Percentiles rank a stretch among this genome's conserved stretches.
phyloP scores from a whole-genome alignment of 164 flowering plant genomes.

The Santalum album region DNA sequence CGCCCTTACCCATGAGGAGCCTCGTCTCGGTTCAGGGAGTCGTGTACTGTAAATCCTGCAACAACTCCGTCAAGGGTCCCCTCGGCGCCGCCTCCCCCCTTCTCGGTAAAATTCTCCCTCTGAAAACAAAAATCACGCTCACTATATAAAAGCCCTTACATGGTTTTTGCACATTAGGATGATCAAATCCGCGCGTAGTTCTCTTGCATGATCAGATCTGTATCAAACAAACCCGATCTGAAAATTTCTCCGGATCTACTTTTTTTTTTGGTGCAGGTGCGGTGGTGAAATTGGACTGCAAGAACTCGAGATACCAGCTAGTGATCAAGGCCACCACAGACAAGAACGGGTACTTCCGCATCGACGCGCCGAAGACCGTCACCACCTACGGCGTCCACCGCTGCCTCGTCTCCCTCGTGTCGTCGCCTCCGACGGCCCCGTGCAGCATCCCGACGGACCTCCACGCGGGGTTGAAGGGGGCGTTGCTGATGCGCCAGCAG shows the following conservation, averaged over 20 bases:
- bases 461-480: slow-evolving; percentile 37
- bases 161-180: too few relatives aligned
- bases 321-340: slow-evolving; percentile 31
- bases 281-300: slow-evolving; percentile 45
- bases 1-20: slow-evolving; percentile 18
- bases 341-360: slow-evolving; percentile 66
- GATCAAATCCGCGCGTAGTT: too few relatives aligned
- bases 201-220: too few relatives aligned
- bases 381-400: slow-evolving; percentile 35
- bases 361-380: slow-evolving; percentile 34
- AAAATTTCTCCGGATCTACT: background rate
- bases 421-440: slow-evolving; percentile 16
- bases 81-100: slow-evolving; percentile 40
- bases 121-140: too few relatives aligned
- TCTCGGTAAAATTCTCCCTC: slow-evolving; percentile 35
- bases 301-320: slow-evolving; percentile 28
- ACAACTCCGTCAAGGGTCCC: slow-evolving; percentile 29
- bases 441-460: slow-evolving; percentile 38
- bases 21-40: slow-evolving; percentile 53
- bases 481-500: slow-evolving; percentile 18
- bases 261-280: slow-evolving; percentile 39
- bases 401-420: slow-evolving; percentile 42
- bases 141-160: too few relatives aligned
- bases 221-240: too few relatives aligned
- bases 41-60: slow-evolving; percentile 65